Percentiles rank a stretch among this genome's conserved stretches.
Conservation (phyloP, 2,329 filamentous ascomycete species). For the Pseudofabraea citricarpa region DNA sequence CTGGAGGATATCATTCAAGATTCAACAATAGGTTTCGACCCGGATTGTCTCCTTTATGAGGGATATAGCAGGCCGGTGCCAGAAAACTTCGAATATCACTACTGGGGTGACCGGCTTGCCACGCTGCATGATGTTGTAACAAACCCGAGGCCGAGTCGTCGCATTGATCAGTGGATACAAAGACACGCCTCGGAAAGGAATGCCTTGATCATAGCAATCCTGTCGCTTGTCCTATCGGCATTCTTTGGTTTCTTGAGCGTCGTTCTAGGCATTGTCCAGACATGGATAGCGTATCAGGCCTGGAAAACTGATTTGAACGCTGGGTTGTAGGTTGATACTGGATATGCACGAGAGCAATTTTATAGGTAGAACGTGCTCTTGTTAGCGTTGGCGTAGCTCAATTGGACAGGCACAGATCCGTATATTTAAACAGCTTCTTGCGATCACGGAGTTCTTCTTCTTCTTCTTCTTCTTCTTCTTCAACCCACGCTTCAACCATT, state of each 20-base stretch:
- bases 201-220: constrained; percentile 8
- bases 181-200: constrained; percentile 11
- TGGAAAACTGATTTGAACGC: too few relatives aligned
- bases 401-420: too few relatives aligned
- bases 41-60: constrained; percentile 4
- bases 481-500: too few relatives aligned
- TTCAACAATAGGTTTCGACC: constrained; percentile 3
- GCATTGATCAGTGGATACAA: constrained; percentile 8
- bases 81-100: constrained; percentile 8
- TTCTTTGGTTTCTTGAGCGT: constrained; percentile 11
- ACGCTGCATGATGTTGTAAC: constrained; percentile 6
- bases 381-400: too few relatives aligned
- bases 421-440: too few relatives aligned
- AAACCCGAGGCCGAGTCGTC: constrained; percentile 5
- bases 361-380: too few relatives aligned
- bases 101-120: constrained; percentile 8
- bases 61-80: constrained; percentile 1
- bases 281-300: constrained; percentile 6
- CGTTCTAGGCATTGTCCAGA: constrained; percentile 6
- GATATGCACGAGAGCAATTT: too few relatives aligned
- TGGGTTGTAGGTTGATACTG: too few relatives aligned
- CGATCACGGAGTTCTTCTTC: too few relatives aligned
- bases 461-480: too few relatives aligned
- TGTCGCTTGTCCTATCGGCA: constrained; percentile 6
- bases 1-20: constrained; percentile 1